phyloP scores from a whole-genome alignment of 805 yeast species.

The Schwanniomyces yamadae region DNA sequence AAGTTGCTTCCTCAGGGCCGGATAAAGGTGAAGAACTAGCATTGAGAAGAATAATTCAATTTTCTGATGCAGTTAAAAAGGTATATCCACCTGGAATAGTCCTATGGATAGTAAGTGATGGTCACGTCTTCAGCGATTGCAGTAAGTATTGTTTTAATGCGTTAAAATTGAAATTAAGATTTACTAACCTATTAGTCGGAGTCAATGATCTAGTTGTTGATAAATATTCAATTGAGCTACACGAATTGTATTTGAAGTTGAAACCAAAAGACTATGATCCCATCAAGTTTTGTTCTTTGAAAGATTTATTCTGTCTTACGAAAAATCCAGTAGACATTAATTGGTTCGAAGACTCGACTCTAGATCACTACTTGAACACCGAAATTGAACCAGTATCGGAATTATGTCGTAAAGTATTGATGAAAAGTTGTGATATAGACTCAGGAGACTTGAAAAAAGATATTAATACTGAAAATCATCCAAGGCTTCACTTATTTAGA shows the following conservation, averaged over 20 bases:
- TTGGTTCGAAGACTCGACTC: constrained; percentile 17
- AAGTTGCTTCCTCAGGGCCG: constrained; percentile 49
- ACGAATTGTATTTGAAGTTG: constrained; percentile 38
- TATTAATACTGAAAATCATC: constrained; percentile 41
- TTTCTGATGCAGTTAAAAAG: constrained; percentile 25
- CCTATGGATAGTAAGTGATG: constrained; percentile 59
- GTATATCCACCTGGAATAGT: constrained; percentile 57
- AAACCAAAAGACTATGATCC: constrained; percentile 28
- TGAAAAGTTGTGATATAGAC: constrained; percentile 40
- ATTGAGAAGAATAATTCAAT: constrained; percentile 27
- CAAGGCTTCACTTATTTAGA: constrained; percentile 51
- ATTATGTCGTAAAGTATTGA: constrained; percentile 33
- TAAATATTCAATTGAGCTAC: constrained; percentile 44
- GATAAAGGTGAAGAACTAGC: constrained; percentile 52
- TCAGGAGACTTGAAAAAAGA: constrained; percentile 32
- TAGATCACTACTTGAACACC: constrained; percentile 35
- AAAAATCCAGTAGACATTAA: constrained; percentile 12
- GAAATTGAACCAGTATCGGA: constrained; percentile 32
- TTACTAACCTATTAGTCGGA: constrained; percentile 31
- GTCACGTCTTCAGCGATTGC: constrained; percentile 65
- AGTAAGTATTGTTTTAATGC: constrained; percentile 10
- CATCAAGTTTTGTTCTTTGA: constrained; percentile 34
- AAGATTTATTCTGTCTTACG: constrained; percentile 31
- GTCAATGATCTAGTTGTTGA: constrained; percentile 58
- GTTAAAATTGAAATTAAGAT: constrained; percentile 1